Evolutionary conservation across 2,329 filamentous ascomycete genomes (phyloP).

Genomic region (Clonostachys rhizophaga): DNA sequence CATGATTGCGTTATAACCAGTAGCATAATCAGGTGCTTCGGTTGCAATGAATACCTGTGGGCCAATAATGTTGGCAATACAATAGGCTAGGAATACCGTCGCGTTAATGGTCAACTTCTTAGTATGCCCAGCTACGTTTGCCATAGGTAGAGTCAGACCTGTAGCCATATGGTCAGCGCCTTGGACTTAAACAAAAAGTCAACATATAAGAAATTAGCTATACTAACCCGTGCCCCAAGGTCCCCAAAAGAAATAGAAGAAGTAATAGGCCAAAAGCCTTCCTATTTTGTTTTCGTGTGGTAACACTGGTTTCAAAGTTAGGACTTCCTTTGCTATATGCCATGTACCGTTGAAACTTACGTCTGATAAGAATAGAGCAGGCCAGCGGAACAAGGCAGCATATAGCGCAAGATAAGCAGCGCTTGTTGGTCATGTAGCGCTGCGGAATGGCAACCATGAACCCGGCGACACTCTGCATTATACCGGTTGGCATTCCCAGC

Average conservation of each 20-base stretch:
- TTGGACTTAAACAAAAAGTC: not conserved
- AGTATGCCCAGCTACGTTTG: constrained; percentile 7
- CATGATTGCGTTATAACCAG: constrained; percentile 30
- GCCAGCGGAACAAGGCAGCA: not conserved
- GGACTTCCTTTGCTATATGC: too few species aligned
- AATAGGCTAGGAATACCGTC: constrained; percentile 2
- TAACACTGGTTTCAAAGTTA: too few species aligned
- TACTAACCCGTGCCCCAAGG: not conserved
- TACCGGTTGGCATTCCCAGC: constrained; percentile 5
- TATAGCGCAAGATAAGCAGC: constrained; percentile 2
- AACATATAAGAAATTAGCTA: constrained; percentile 1
- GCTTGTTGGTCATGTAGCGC: constrained; percentile 3
- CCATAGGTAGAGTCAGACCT: not conserved
- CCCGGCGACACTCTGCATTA: too few species aligned
- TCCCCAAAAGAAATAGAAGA: not conserved
- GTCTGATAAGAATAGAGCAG: not conserved
- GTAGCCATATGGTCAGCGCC: not conserved
- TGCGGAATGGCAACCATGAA: too few species aligned
- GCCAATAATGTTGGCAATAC: constrained; percentile 2
- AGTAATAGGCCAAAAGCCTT: not conserved
- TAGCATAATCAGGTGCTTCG: constrained; percentile 1
- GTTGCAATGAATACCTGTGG: constrained; percentile 1
- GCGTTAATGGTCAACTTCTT: constrained; percentile 1
- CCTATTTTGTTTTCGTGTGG: not conserved
- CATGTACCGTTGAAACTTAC: too few species aligned